Evolutionary conservation across 768 basidiomycete genomes (phyloP).

Genomic region (Boletus rex-veris): DNA sequence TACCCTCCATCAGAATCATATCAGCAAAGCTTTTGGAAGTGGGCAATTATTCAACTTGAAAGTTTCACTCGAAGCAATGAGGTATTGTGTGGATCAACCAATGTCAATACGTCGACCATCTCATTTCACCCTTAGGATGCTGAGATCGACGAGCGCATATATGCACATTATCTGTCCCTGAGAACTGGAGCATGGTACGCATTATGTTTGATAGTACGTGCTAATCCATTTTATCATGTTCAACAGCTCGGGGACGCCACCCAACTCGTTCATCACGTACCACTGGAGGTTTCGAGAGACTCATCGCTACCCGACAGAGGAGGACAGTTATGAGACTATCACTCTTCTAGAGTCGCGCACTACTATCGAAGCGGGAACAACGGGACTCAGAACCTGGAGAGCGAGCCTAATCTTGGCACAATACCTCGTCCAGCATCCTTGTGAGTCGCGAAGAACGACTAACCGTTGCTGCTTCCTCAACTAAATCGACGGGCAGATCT

Average conservation of each 20-base stretch:
- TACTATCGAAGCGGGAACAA: slow-evolving; percentile 72
- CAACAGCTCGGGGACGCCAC: slow-evolving; percentile 26
- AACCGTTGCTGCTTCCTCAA: not conserved
- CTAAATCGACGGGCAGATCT: not conserved
- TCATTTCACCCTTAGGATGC: slow-evolving; percentile 38
- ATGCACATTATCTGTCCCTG: slow-evolving; percentile 56
- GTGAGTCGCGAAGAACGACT: slow-evolving; percentile 33
- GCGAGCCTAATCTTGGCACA: slow-evolving; percentile 66
- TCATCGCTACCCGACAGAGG: not conserved
- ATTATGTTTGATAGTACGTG: not conserved
- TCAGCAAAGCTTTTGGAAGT: slow-evolving; percentile 72
- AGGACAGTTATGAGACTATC: slow-evolving; percentile 35
- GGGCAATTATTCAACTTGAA: slow-evolving; percentile 57
- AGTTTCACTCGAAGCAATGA: slow-evolving; percentile 36
- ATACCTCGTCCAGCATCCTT: slow-evolving; percentile 53
- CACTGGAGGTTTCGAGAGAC: slow-evolving; percentile 45
- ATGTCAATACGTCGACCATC: not conserved
- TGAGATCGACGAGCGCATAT: slow-evolving; percentile 65
- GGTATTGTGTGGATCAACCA: slow-evolving; percentile 35
- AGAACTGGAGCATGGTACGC: slow-evolving; percentile 32
- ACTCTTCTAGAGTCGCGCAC: slow-evolving; percentile 74
- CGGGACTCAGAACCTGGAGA: slow-evolving; percentile 76
- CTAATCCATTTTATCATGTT: not conserved
- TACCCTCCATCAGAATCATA: slow-evolving; percentile 66
- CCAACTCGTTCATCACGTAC: slow-evolving; percentile 60